A percentile compares a stretch with the other conserved stretches of the same genome.
These are phyloP conservation scores for Aurantiochytrium sp. DNA, from an alignment of 108 stramenopile genomes.

Conservation along the genomic window DNA sequence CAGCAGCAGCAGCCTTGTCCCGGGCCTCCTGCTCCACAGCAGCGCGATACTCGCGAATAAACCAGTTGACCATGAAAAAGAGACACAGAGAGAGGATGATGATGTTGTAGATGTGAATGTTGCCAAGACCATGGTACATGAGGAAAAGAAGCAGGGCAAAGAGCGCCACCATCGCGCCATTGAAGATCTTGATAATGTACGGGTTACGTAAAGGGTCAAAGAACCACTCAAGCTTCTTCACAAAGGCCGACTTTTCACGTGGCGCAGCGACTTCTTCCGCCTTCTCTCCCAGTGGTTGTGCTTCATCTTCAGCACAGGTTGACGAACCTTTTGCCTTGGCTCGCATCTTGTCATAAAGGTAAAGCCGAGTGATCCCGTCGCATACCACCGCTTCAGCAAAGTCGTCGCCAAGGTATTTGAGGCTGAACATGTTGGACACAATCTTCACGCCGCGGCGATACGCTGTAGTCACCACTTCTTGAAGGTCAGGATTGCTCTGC, in stretches of 20 bases:
- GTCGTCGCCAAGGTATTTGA: background rate
- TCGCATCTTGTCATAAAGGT: background rate
- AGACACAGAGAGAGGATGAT: background rate
- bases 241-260: background rate
- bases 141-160: background rate
- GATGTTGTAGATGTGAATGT: constrained; percentile 21
- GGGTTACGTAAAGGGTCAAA: constrained; percentile 5
- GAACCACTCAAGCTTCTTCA: background rate
- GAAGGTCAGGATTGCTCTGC: background rate
- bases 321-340: background rate
- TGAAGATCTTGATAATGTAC: constrained; percentile 1
- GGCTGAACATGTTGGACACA: constrained; percentile 1
- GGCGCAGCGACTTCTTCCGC: too few species aligned
- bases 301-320: background rate
- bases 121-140: background rate
- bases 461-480: background rate
- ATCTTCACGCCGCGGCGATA: background rate
- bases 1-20: background rate
- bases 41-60: background rate
- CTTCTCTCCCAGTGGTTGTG: background rate
- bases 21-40: background rate
- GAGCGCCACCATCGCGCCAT: background rate
- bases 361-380: constrained; percentile 1
- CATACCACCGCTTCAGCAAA: background rate
- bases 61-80: background rate